Evolutionary conservation across 129 eudicot species (phyloP).

Genomic region (Saposhnikovia divaricata): DNA sequence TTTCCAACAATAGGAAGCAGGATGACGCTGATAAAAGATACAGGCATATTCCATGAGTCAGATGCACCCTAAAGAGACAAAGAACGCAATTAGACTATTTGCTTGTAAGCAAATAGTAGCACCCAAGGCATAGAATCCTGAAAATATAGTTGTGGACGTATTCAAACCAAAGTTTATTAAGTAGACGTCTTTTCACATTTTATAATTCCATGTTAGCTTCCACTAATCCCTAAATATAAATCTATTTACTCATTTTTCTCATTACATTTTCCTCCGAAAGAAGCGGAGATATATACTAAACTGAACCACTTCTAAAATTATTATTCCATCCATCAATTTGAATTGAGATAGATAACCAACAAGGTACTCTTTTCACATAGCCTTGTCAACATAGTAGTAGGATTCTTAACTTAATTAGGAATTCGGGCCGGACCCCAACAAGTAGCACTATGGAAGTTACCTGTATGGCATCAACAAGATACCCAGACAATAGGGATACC

Average conservation of each 20-base stretch:
- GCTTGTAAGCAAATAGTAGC: neutral
- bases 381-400: conserved; percentile 1
- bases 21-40: conserved; percentile 87
- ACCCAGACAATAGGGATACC: conserved; percentile 83
- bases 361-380: neutral
- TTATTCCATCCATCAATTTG: neutral
- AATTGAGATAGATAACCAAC: neutral
- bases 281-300: neutral
- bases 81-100: neutral
- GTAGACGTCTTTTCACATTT: neutral
- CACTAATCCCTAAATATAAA: neutral
- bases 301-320: neutral
- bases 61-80: conserved; percentile 76
- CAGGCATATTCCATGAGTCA: conserved; percentile 78
- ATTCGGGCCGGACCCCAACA: too few species aligned
- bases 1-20: conserved; percentile 92
- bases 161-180: neutral
- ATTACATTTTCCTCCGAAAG: neutral
- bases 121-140: neutral
- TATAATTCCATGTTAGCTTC: neutral
- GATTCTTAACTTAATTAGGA: too few species aligned
- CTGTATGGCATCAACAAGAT: conserved; percentile 86
- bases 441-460: conserved; percentile 21
- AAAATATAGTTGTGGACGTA: neutral
- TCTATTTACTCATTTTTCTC: neutral